Evolutionary conservation across 257 asterid genomes (phyloP).

Genomic region (Verbascum thapsus): DNA sequence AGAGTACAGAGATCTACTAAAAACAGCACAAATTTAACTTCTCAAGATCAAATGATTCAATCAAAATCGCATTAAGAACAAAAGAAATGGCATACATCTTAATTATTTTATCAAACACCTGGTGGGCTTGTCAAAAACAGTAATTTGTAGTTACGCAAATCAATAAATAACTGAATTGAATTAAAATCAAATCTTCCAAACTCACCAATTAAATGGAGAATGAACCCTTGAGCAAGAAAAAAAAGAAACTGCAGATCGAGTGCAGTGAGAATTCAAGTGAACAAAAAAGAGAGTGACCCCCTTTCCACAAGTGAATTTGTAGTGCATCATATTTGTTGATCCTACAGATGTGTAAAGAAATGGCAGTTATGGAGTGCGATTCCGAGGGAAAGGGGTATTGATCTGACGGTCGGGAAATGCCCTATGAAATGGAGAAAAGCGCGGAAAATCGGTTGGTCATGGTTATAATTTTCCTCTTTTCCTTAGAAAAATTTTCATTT

Average conservation of each 20-base stretch:
- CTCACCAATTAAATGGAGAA: conserved; percentile 24
- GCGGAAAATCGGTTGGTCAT: conserved; percentile 38
- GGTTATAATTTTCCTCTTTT: too few relatives aligned
- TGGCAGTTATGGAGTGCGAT: conserved; percentile 39
- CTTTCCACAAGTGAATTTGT: neutral
- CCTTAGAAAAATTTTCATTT: too few relatives aligned
- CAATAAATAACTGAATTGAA: neutral
- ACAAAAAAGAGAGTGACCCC: conserved; percentile 16
- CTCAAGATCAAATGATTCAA: neutral
- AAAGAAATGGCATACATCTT: neutral
- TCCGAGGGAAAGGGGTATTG: conserved; percentile 43
- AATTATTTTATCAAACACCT: neutral
- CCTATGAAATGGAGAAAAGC: conserved; percentile 31
- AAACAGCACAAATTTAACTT: neutral
- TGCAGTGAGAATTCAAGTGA: conserved; percentile 4
- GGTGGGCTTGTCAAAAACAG: too few relatives aligned
- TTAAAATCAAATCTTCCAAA: neutral
- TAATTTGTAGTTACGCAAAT: neutral
- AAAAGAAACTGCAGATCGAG: conserved; percentile 8
- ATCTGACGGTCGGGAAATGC: conserved; percentile 22
- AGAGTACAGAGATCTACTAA: neutral
- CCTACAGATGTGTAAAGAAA: conserved; percentile 14
- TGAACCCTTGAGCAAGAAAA: conserved; percentile 19
- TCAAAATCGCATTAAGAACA: neutral
- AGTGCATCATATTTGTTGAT: too few relatives aligned